These are phyloP conservation scores for Selenicereus undatus DNA, from an alignment of 148 eudicot species.

Conservation along the genomic window DNA sequence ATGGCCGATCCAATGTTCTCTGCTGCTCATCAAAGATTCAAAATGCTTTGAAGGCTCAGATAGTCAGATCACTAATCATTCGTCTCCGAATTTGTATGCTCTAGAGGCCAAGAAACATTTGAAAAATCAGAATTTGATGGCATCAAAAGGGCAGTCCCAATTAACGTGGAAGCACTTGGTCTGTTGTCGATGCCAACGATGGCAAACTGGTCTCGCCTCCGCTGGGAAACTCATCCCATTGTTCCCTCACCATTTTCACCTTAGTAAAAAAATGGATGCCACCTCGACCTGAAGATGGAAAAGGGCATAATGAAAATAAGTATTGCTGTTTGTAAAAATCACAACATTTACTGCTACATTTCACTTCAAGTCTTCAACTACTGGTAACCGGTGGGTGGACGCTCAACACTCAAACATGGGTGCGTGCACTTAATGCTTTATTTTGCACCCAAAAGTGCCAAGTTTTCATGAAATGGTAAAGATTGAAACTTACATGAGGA, in stretches of 20 bases:
- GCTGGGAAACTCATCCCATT: conserved; percentile 48
- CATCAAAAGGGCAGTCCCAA: background rate
- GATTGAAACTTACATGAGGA: background rate
- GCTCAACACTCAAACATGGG: background rate
- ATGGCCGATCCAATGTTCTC: background rate
- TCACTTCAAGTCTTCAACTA: background rate
- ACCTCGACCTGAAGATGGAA: conserved; percentile 42
- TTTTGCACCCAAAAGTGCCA: background rate
- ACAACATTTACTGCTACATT: no score
- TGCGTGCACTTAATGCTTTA: no score
- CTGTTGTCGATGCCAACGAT: background rate
- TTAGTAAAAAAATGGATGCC: conserved; percentile 54
- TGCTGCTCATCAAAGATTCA: background rate
- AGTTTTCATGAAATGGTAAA: background rate
- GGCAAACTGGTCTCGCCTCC: background rate
- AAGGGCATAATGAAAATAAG: background rate
- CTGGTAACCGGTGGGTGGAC: background rate
- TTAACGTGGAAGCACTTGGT: background rate
- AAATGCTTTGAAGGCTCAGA: background rate
- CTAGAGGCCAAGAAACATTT: background rate
- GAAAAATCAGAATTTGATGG: background rate
- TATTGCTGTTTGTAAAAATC: no score
- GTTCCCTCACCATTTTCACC: conserved; percentile 55
- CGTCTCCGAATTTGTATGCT: background rate
- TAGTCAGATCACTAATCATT: background rate